A percentile compares a stretch with the other conserved stretches of the same genome.
Conservation (phyloP, 768 basidiomycete species). For the Dentipellis fragilis region DNA sequence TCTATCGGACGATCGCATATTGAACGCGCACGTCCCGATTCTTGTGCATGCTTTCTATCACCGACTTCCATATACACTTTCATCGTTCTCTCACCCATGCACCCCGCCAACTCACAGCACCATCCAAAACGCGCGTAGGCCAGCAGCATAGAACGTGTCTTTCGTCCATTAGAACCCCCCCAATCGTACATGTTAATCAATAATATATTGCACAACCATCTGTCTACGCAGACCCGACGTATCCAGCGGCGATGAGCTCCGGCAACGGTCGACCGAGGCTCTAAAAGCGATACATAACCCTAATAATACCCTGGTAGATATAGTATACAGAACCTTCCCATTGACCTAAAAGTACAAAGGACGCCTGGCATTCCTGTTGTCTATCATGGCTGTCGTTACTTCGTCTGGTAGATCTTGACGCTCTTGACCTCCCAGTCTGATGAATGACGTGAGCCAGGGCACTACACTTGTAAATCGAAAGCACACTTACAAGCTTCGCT, state of each 20-base stretch:
- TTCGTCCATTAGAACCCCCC: no score
- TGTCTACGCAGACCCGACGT: not conserved
- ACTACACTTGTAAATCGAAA: constrained; percentile 1
- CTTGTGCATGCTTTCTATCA: not conserved
- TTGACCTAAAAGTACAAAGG: not conserved
- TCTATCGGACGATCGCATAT: not conserved
- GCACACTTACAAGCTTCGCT: constrained; percentile 62
- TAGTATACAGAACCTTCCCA: not conserved
- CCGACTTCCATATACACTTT: not conserved
- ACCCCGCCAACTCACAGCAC: not conserved
- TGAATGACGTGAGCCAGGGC: not conserved
- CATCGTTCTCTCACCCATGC: not conserved
- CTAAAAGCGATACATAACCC: not conserved
- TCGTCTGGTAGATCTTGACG: constrained; percentile 59
- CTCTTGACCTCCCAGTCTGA: constrained; percentile 77
- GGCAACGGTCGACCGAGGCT: no score
- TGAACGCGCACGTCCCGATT: not conserved
- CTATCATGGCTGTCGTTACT: not conserved
- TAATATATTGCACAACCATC: not conserved
- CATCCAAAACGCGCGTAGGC: no score
- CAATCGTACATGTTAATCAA: not conserved
- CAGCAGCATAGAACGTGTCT: no score
- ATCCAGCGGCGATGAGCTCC: no score
- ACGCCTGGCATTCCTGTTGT: no score
- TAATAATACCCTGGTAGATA: not conserved